Evolutionary conservation across 306 rosid species (phyloP), one percentile per base, ranked within the genome.

Genomic region (Sphenostylis stenocarpa): DNA sequence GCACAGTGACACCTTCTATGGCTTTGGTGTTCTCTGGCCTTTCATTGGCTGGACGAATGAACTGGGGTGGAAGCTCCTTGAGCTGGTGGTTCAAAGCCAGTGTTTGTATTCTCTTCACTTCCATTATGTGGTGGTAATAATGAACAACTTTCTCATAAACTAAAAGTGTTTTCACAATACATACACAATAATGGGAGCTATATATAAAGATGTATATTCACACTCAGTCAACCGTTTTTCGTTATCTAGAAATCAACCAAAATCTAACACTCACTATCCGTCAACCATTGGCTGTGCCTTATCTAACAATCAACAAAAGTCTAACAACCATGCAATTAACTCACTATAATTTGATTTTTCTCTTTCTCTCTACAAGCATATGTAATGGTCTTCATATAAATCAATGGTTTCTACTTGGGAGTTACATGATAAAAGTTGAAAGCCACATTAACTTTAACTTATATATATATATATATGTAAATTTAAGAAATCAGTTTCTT

Each of bases 11-110:
- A 51, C 83, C 83, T 20, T 77, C 81, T 51, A 72, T 15, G 0
- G 85, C 87, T 33, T 77, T 81, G 2, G 75, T 84, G 33, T 84
- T 84, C 39, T 77, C 67, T 1, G 87, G 87, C 3, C 78, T 78
- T 53, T 84, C 87, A 14, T 81, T 73, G 0, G 24, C 67, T 4
- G 72, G 29, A 0, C 87, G 81, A 12, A 84, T 52, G 66, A 84
- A 84, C 28, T 81, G 78, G 0, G 78, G 19, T 51, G 87, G 83
- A 81, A 84, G 71, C 55, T 81, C 81, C 55, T 67, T 73, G 1
- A 73, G 8, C 2, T 28, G 10, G 3, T 28, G 10, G 3, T 65
- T 51, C 10, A 23, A 26, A 63, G 83, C 78, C 48, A 84, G 53
- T 0, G 19, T 67, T 47, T 84, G 83, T 24, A 81, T 57, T 81